Base-by-base conservation (phyloP, 352 stramenopile genomes). In the Albugo laibachii region DNA sequence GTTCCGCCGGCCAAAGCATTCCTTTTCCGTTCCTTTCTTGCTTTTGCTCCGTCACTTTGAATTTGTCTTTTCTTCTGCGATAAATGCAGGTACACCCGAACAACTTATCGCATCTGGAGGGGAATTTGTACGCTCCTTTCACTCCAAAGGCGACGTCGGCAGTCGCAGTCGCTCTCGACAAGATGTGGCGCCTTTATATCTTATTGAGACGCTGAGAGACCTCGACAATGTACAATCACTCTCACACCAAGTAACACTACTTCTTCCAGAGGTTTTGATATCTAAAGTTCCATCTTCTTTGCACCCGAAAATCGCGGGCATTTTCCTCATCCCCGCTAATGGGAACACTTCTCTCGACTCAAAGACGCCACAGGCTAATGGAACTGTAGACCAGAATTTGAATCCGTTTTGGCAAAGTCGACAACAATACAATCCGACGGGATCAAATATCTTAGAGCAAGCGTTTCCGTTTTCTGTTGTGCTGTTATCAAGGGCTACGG, bases 91-190 rank as follows among this genome's bases (percentile, higher is more conserved):
- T 34, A 53, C 61, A 15, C 69, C 76, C 0, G 65, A 82, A 42
- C 74, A 83, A 44, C 55, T 85, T n/a, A 31, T 77, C 13, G 58
- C 75, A 2, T 51, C 53, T 12, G 76, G 69, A 36, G 73, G 73
- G 45, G 69, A 86, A 52, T 89, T 73, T 50, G 71, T 83, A 48
- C 76, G 76, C 2, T 47, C 83, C 11, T 89, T 83, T 61, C 76
- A 89, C 62, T 78, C 71, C 10, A 43, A 41, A 21, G 76, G 76
- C 49, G 63, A 65, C 45, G 57, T 81, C 13, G 76, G 76, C 13
- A 86, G 76, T 57, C 70, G 65, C 52, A 80, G 61, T 35, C 50
- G 68, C 15, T 59, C 73, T 41, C 50, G 56, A 44, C 38, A 48
- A 13, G 76, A 83, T 41, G 79, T 83, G 60, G 70, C 66, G 24